Conservation (phyloP, 768 basidiomycete genomes). For the Rossbeevera mucosa region DNA sequence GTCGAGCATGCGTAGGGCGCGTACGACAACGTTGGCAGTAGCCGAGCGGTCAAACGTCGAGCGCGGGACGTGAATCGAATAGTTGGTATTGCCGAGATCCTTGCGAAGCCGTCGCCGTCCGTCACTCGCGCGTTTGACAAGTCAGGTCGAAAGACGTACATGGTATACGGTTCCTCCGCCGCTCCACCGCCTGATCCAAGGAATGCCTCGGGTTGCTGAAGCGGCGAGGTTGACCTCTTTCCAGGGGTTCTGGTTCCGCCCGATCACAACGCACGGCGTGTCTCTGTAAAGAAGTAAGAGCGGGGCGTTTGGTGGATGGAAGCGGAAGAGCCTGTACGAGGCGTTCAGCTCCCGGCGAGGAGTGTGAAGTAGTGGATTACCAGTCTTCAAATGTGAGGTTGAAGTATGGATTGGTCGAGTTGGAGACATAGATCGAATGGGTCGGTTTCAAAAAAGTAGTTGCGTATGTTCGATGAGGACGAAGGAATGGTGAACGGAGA, state of each 20-base stretch:
- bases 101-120: constrained; percentile 30
- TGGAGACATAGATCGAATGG: constrained; percentile 66
- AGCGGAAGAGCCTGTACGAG: constrained; percentile 68
- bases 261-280: constrained; percentile 85
- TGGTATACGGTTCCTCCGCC: constrained; percentile 98
- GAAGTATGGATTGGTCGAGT: constrained; percentile 78
- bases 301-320: constrained; percentile 60
- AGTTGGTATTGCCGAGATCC: constrained; percentile 98
- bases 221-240: constrained; percentile 83
- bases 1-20: constrained; percentile 72
- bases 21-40: constrained; percentile 73
- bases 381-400: constrained; percentile 91
- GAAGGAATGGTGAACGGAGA: not conserved
- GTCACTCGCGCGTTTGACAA: not conserved
- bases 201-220: constrained; percentile 50
- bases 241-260: constrained; percentile 98
- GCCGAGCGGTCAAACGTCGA: constrained; percentile 70
- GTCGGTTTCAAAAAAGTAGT: constrained; percentile 30
- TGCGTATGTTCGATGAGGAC: constrained; percentile 2
- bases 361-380: constrained; percentile 37
- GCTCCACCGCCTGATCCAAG: constrained; percentile 79
- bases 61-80: constrained; percentile 87
- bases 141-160: constrained; percentile 43
- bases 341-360: constrained; percentile 27
- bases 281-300: constrained; percentile 87